These are phyloP conservation scores for Giardia muris DNA, from an alignment of 208 protist species.

Conservation along the genomic window DNA sequence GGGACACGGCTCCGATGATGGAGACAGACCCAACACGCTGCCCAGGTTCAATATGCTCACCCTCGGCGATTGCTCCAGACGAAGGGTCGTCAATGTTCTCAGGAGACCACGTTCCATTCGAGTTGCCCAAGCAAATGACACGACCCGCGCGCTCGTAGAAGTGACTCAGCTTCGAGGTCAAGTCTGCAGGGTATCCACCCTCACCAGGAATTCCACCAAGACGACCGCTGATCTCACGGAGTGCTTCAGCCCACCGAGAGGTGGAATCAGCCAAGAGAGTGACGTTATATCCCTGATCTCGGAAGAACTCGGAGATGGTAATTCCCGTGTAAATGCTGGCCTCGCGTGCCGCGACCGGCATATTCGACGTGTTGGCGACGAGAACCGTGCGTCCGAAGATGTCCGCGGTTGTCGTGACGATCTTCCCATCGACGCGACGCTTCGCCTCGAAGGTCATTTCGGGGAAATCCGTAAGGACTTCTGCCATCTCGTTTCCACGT, in stretches of 20 bases:
- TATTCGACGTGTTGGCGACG: conserved; percentile 99
- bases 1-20: conserved; percentile 96
- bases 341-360: conserved; percentile 98
- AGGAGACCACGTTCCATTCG: background rate
- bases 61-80: background rate
- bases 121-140: conserved; percentile 25
- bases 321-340: conserved; percentile 99
- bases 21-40: conserved; percentile 81
- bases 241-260: conserved; percentile 98
- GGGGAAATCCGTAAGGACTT: conserved; percentile 99
- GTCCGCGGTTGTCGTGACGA: conserved; percentile 75
- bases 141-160: conserved; percentile 89
- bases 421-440: conserved; percentile 32
- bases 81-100: background rate
- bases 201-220: conserved; percentile 98
- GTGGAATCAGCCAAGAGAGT: conserved; percentile 99
- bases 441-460: conserved; percentile 35
- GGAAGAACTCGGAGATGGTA: conserved; percentile 97
- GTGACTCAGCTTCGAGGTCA: conserved; percentile 87
- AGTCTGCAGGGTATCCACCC: conserved; percentile 94
- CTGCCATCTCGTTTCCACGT: conserved; percentile 99
- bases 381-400: conserved; percentile 98
- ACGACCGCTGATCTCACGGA: conserved; percentile 99
- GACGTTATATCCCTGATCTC: conserved; percentile 98
- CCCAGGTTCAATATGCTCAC: background rate